Evolutionary conservation across 2,329 filamentous ascomycete genomes (phyloP).

Genomic region (Aspergillus oerlinghausenensis): DNA sequence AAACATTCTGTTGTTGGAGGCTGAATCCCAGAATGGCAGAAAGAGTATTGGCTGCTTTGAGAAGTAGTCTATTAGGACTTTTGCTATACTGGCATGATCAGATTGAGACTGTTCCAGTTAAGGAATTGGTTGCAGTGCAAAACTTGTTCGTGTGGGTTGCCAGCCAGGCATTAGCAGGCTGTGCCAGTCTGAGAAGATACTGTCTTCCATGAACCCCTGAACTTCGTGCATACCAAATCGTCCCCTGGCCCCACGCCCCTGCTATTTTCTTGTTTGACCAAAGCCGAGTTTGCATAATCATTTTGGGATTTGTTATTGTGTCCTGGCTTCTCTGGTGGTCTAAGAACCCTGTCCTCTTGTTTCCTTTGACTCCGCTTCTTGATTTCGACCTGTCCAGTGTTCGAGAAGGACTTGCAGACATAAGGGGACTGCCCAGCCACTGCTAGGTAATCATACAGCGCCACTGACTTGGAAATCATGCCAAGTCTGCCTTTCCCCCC

Average conservation of each 20-base stretch:
- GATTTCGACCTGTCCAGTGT: not conserved
- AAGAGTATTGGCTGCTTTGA: not conserved
- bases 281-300: not conserved
- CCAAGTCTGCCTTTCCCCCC: not conserved
- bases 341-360: not conserved
- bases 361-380: not conserved
- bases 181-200: constrained; percentile 5
- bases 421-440: not conserved
- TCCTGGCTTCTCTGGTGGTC: not conserved
- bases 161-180: constrained; percentile 6
- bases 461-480: not conserved
- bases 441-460: not conserved
- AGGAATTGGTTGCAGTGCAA: constrained; percentile 1
- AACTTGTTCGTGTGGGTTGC: constrained; percentile 4
- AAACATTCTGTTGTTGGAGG: not conserved
- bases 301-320: not conserved
- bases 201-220: constrained; percentile 15
- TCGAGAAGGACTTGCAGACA: not conserved
- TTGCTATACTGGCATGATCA: not conserved
- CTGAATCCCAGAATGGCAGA: not conserved
- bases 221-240: constrained; percentile 18
- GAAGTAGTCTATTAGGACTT: not conserved
- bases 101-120: constrained; percentile 10
- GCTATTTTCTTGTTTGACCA: constrained; percentile 5
- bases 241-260: constrained; percentile 8